Percentiles rank a stretch among this genome's conserved stretches.
Conservation (phyloP, 345 rosid species). For the Reutealis trisperma region DNA sequence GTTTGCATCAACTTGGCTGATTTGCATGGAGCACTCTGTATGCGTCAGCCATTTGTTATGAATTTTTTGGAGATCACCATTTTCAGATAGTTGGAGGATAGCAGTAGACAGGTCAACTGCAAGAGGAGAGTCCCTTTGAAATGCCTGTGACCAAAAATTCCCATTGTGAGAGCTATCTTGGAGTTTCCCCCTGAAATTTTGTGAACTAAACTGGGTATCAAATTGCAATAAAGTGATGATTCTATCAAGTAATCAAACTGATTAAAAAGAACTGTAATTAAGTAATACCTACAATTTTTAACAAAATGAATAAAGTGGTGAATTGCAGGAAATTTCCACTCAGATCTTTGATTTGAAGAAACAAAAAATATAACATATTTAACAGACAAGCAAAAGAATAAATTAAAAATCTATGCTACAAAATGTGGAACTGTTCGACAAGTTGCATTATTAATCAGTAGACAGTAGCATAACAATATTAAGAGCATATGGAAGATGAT, state of each 20-base stretch:
- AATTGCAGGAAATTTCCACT: not conserved
- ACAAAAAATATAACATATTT: not conserved
- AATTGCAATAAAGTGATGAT: not conserved
- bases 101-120: slow-evolving; percentile 90
- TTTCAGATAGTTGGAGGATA: slow-evolving; percentile 80
- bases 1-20: slow-evolving; percentile 30
- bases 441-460: not conserved
- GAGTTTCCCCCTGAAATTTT: not conserved
- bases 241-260: not conserved
- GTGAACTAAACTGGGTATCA: not conserved
- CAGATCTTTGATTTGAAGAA: not conserved
- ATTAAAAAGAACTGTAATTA: not conserved
- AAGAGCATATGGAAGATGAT: not conserved
- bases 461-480: not conserved
- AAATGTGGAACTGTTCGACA: not conserved
- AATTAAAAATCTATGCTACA: not conserved
- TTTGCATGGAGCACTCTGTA: slow-evolving; percentile 46
- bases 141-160: slow-evolving; percentile 57
- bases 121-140: slow-evolving; percentile 89
- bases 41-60: slow-evolving; percentile 74
- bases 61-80: slow-evolving; percentile 76
- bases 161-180: not conserved
- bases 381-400: not conserved
- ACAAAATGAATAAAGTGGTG: too few relatives aligned
- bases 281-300: too few relatives aligned